Conservation (phyloP, 148 eudicot genomes). For the Diospyros lotus region DNA sequence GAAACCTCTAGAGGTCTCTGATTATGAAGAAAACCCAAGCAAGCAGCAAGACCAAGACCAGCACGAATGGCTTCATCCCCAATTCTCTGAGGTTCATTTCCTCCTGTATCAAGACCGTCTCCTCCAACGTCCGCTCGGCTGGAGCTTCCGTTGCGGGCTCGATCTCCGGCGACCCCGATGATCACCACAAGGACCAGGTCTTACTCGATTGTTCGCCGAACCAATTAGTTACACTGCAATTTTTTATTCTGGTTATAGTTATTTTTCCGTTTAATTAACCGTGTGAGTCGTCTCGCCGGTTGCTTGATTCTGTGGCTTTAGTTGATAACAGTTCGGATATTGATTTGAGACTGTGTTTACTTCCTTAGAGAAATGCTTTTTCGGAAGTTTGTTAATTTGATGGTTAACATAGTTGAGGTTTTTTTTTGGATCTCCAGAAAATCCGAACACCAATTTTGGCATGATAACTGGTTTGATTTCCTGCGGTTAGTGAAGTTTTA, state of each 20-base stretch:
- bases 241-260: neutral
- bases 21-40: constrained; percentile 44
- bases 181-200: constrained; percentile 85
- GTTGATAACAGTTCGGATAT: neutral
- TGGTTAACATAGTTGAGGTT: neutral
- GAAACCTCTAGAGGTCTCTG: constrained; percentile 16
- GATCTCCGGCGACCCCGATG: constrained; percentile 53
- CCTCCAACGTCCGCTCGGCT: constrained; percentile 90
- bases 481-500: neutral
- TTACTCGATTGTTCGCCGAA: neutral
- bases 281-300: neutral
- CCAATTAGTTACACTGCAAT: neutral
- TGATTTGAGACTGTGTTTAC: neutral
- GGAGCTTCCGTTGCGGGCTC: constrained; percentile 81
- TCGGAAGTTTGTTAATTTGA: neutral
- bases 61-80: constrained; percentile 30
- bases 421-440: neutral
- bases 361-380: neutral
- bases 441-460: neutral
- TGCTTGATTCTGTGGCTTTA: neutral
- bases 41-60: constrained; percentile 15
- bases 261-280: neutral
- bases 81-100: constrained; percentile 81
- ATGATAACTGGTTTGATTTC: constrained; percentile 7
- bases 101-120: constrained; percentile 84